A percentile compares a stretch with the other conserved stretches of the same genome.
Conservation (phyloP, 768 basidiomycete genomes). For the Trichaptum fuscoviolaceum region DNA sequence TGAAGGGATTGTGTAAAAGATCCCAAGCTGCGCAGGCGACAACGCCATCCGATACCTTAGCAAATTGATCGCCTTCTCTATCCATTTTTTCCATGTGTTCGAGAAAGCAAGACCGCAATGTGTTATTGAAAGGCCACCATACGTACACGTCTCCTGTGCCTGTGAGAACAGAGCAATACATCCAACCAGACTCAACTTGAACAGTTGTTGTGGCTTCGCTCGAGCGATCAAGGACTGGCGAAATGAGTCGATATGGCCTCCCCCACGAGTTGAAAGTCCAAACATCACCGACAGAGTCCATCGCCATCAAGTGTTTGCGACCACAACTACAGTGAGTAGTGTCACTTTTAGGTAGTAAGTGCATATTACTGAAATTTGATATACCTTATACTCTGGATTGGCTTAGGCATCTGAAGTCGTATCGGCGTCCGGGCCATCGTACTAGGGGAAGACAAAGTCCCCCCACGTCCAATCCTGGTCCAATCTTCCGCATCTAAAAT, state of each 20-base stretch:
- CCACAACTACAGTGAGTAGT: conserved; percentile 52
- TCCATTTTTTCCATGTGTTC: conserved; percentile 43
- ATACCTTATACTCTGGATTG: conserved; percentile 64
- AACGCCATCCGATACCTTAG: conserved; percentile 25
- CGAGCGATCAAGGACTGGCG: conserved; percentile 32
- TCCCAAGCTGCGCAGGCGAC: conserved; percentile 64
- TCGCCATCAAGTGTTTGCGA: conserved; percentile 60
- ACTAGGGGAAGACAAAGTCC: conserved; percentile 42
- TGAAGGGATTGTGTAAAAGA: conserved; percentile 47
- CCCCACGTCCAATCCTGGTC: neutral
- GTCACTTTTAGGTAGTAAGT: conserved; percentile 6
- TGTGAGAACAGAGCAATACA: conserved; percentile 67
- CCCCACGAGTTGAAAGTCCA: conserved; percentile 82
- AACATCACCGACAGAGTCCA: conserved; percentile 53
- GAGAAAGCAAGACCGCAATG: conserved; percentile 32
- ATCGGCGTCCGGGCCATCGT: conserved; percentile 50
- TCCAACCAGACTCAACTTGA: conserved; percentile 76
- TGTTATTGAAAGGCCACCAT: conserved; percentile 62
- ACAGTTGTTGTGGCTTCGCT: conserved; percentile 42
- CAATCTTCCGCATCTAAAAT: too few relatives aligned
- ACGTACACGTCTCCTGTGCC: conserved; percentile 65
- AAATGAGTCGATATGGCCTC: conserved; percentile 58
- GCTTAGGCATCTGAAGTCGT: conserved; percentile 50
- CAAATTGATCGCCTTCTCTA: conserved; percentile 30
- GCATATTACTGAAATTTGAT: conserved; percentile 6